These are phyloP conservation scores for Glutinoglossum americanum DNA, from an alignment of 495 filamentous ascomycete genomes.

Conservation along the genomic window DNA sequence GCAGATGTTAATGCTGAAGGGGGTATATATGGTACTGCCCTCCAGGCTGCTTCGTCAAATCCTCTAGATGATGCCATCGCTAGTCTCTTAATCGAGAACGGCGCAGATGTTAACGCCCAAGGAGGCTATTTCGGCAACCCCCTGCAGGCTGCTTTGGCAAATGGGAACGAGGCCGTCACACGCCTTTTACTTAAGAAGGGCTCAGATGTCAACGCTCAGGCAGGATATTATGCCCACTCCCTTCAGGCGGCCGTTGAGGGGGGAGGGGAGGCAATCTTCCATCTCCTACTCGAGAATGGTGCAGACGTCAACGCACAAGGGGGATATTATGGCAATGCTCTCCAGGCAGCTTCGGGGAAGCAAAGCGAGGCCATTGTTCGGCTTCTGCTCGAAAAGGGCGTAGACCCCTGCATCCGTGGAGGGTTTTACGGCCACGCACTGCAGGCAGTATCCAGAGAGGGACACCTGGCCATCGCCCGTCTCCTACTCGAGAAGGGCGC, in stretches of 20 bases:
- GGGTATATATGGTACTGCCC: background rate
- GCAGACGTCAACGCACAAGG: constrained; percentile 7
- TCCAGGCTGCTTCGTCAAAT: background rate
- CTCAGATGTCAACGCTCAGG: background rate
- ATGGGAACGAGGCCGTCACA: background rate
- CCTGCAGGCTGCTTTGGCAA: constrained; percentile 7
- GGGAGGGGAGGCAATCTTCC: no score
- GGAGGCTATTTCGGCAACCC: constrained; percentile 11
- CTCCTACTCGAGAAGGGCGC: no score
- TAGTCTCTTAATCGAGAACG: background rate
- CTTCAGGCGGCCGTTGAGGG: no score
- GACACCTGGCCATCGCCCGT: no score
- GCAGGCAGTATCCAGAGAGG: no score
- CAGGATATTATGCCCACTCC: no score
- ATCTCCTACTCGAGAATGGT: no score
- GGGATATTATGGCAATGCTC: constrained; percentile 11
- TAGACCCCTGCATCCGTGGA: no score
- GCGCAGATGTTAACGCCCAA: constrained; percentile 6
- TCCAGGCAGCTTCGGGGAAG: constrained; percentile 6
- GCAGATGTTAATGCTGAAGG: constrained; percentile 1
- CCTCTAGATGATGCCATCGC: background rate
- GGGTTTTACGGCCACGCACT: no score
- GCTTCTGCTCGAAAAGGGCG: background rate
- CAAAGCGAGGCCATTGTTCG: background rate
- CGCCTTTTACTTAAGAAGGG: background rate